Base-by-base conservation (phyloP, 768 basidiomycete species). In the Lentinus brumalis region DNA sequence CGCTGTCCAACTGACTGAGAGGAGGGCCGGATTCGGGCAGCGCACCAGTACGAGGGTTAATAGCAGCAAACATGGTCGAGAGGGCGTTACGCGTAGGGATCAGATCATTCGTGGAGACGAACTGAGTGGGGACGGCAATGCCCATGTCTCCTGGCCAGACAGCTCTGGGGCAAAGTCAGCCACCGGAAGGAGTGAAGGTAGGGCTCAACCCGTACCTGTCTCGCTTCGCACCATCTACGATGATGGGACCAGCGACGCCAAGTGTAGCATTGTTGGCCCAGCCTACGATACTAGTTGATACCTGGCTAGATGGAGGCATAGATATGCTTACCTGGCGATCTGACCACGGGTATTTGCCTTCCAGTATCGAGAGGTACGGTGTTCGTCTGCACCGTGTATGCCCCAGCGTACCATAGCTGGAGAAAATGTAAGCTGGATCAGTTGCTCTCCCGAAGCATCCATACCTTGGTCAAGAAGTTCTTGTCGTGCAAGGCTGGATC, bases 61-160 rank as follows among this genome's bases (percentile, higher is more conserved):
- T 80, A 2, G 76, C 76, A 3, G 82, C 74, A 64, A 85, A 85
- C 83, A 84, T 84, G 1, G 84, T 86, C 1, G 81, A 77, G 4
- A 86, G 75, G 0, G 85, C 84, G 61, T 85, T 86, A 16, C 78
- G 75, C 0, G 83, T 84, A 0, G 83, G 81, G 2, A 84, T 59
- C 4, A 86, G 77, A 62, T 86, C 85, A 63, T 82, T 82, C 0
- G 84, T 86, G 0, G 84, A 85, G 0, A 86, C 85, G 61, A 86
- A 86, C 66, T 83, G 80, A 1, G 83, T 79, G 0, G 85, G 83
- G 8, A 85, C 83, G 0, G 83, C 85, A 38, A 86, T 83, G 12
- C 85, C 85, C 84, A 85, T 85, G 66, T 86, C 85, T 39, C 83
- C 82, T 81, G 53, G 83, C 83, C 83, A 85, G 8, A 84, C 83